These are phyloP conservation scores for Ormosia emarginata DNA, from an alignment of 306 rosid species.

Conservation along the genomic window DNA sequence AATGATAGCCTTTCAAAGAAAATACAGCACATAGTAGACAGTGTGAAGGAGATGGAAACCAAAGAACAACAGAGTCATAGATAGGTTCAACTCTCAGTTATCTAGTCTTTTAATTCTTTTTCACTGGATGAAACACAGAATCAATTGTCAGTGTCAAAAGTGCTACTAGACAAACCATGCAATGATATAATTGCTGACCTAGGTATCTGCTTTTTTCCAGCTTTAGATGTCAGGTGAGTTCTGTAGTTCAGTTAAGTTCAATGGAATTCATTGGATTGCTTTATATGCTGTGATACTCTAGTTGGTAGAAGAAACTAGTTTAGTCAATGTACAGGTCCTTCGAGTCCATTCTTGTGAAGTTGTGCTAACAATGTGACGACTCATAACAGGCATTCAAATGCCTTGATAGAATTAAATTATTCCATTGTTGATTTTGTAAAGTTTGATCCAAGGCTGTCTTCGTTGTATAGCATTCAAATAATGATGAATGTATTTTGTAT, in stretches of 20 bases:
- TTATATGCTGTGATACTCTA: slow-evolving; percentile 13
- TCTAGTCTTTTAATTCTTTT: slow-evolving; percentile 1
- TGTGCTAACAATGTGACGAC: slow-evolving; percentile 15
- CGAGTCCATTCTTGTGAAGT: slow-evolving; percentile 33
- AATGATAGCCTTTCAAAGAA: slow-evolving; percentile 77
- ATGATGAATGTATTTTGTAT: background rate
- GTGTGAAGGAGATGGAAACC: slow-evolving; percentile 75
- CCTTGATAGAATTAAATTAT: slow-evolving; percentile 1
- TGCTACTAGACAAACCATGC: slow-evolving; percentile 20
- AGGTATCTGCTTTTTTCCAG: slow-evolving; percentile 25
- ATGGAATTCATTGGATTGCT: slow-evolving; percentile 37
- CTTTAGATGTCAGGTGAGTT: slow-evolving; percentile 38
- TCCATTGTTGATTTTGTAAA: slow-evolving; percentile 1
- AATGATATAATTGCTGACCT: slow-evolving; percentile 30
- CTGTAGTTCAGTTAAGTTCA: slow-evolving; percentile 32
- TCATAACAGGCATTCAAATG: slow-evolving; percentile 20
- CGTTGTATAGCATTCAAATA: slow-evolving; percentile 5
- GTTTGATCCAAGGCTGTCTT: slow-evolving; percentile 1
- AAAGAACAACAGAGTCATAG: slow-evolving; percentile 54
- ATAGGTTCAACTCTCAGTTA: slow-evolving; percentile 37
- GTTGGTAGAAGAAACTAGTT: slow-evolving; percentile 30
- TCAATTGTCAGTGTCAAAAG: slow-evolving; percentile 14
- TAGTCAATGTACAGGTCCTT: slow-evolving; percentile 39
- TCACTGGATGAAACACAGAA: slow-evolving; percentile 7
- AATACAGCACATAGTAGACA: slow-evolving; percentile 84